Conservation (phyloP, 106 monocot genomes). For the Acorus calamus region DNA sequence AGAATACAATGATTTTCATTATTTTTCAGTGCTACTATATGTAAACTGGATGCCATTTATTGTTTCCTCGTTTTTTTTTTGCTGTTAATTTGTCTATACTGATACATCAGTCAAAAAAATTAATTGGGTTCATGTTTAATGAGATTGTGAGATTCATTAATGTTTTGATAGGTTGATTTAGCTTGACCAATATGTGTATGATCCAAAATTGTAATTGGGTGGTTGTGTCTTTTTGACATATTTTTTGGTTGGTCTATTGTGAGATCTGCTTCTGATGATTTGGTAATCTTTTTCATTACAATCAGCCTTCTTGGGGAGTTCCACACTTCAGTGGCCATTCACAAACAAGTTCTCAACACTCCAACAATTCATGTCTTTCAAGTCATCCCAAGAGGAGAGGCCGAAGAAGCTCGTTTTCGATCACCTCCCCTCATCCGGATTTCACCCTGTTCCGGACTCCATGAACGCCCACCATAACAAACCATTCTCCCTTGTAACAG, state of each 20-base stretch:
- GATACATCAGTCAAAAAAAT: too few relatives aligned
- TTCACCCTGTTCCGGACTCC: conserved; percentile 20
- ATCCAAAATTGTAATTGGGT: too few relatives aligned
- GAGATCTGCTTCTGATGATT: not conserved
- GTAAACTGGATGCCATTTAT: too few relatives aligned
- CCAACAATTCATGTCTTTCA: conserved; percentile 51
- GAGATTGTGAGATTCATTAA: too few relatives aligned
- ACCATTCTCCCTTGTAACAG: conserved; percentile 1
- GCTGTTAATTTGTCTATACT: too few relatives aligned
- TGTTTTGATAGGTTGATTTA: too few relatives aligned
- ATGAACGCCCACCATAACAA: conserved; percentile 13
- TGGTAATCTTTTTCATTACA: not conserved
- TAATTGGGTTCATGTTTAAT: too few relatives aligned
- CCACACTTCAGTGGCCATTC: conserved; percentile 39
- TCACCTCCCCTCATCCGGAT: conserved; percentile 31
- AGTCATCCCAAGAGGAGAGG: conserved; percentile 22
- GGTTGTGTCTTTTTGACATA: too few relatives aligned
- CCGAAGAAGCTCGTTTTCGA: conserved; percentile 11
- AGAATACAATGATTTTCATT: too few relatives aligned
- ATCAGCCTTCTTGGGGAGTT: conserved; percentile 26
- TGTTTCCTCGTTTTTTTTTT: too few relatives aligned
- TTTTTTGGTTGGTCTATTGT: not conserved
- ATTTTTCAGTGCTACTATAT: too few relatives aligned
- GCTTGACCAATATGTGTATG: too few relatives aligned
- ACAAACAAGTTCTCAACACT: conserved; percentile 22